A percentile compares a stretch with the other conserved stretches of the same genome.
phyloP scores from a whole-genome alignment of 192 early-diverging fungal genomes.

The Dispira simplex region DNA sequence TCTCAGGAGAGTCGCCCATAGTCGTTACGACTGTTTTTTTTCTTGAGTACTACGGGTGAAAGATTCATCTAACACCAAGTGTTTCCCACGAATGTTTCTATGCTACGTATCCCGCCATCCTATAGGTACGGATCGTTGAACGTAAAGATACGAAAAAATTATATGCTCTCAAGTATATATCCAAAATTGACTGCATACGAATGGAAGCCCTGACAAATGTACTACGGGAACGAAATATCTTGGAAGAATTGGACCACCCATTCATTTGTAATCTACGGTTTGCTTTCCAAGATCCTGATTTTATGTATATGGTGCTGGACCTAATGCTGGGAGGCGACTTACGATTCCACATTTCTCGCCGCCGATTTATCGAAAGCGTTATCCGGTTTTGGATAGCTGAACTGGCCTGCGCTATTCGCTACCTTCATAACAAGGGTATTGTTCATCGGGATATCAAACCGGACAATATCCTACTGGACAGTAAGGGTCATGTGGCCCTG shows the following conservation, averaged over 20 bases:
- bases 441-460: conserved; percentile 95
- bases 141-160: conserved; percentile 59
- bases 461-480: conserved; percentile 70
- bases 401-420: conserved; percentile 57
- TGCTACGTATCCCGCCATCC: not conserved
- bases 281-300: conserved; percentile 90
- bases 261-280: conserved; percentile 85
- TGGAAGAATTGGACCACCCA: conserved; percentile 74
- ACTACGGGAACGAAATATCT: conserved; percentile 71
- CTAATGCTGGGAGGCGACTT: conserved; percentile 93
- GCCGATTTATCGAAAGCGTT: conserved; percentile 53
- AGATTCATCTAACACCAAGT: too few species aligned
- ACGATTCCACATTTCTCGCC: conserved; percentile 54
- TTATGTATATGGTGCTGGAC: conserved; percentile 87
- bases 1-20: too few species aligned
- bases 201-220: conserved; percentile 81
- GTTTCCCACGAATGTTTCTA: too few species aligned
- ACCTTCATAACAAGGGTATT: conserved; percentile 68
- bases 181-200: conserved; percentile 81
- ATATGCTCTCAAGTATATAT: conserved; percentile 96
- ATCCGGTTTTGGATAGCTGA: conserved; percentile 85
- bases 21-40: too few species aligned
- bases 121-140: conserved; percentile 76
- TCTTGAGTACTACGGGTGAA: too few species aligned
- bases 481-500: conserved; percentile 58